Evolutionary conservation across 192 early-diverging fungal species (phyloP), one percentile per base, ranked within the genome.

Genomic region (Coemansia sp.): DNA sequence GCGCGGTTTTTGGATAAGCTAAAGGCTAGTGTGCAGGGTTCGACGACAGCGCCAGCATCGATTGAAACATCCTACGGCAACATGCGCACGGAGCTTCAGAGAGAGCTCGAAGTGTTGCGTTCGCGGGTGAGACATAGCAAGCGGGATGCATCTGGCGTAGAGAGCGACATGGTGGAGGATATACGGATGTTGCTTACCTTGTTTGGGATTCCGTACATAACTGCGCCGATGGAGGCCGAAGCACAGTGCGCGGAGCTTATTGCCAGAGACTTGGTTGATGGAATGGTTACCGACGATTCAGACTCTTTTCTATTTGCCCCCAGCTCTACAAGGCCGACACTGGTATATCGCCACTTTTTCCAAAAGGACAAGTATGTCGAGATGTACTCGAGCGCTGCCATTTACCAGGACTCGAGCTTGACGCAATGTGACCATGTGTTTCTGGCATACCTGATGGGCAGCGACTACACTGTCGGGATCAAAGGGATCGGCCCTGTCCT

Each of bases 141-240:
- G 56, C 75, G 81, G 0, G 70, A 75, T 32, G 75, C 81, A 13
- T 70, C 75, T 2, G 71, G 66, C 4, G 17, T 81, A 17, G 70
- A 72, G 34, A 33, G 57, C 9, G 79, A 76, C 46, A 85, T 85
- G 79, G 71, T 80, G 0, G 71, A 76, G 19, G 83, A 85, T 54
- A 69, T 83, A 3, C 76, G 94, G 69, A 83, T 89, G 66, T 74
- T 99, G 19, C 79, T 98, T 32, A 75, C 82, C 56, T 73, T 98
- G 11, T 99, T 97, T 89, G 97, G 97, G 2, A 81, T 98, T 32
- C 97, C 97, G 10, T 99, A 89, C 70, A 83, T 98, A 41, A 85
- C 87, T 0, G 92, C 96, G 25, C 95, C 97, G 0, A 92, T 92
- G 90, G 97, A 99, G 82, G 97, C 97, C 5, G 97, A 99, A 72